Evolutionary conservation across 441 rosid genomes (phyloP), one percentile per base, ranked within the genome.

Genomic region (Isatis lusitanica): DNA sequence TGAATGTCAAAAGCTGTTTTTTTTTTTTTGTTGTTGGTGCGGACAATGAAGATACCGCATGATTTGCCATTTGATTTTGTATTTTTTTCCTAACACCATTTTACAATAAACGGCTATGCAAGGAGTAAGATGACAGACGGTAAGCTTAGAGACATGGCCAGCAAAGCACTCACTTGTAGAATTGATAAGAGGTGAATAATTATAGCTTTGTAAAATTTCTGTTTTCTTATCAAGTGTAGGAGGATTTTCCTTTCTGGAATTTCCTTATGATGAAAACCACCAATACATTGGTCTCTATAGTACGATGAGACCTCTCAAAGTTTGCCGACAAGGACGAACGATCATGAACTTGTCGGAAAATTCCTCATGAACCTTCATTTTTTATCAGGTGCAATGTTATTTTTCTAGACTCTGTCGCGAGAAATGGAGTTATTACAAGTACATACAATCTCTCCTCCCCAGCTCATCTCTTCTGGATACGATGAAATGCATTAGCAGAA

Each of bases 381-480:
- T n/a, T n/a, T n/a, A n/a, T n/a, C n/a, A n/a, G n/a, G n/a, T n/a
- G n/a, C n/a, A n/a, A n/a, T n/a, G n/a, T n/a, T n/a, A n/a, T n/a
- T n/a, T n/a, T n/a, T n/a, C 76, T 92, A 62, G 96, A 89, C 73
- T 83, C 89, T 26, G 85, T 92, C 83, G 98, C 97, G 6, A n/a
- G 90, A 95, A 62, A 65, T 95, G 59, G 99, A 92, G 85, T 82
- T 95, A 82, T 84, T 95, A 81, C 99, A 95, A 86, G 99, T 89
- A 82, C 57, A 15, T 62, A 46, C 66, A 47, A 21, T 65, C 47
- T 30, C 24, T 26, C 31, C 66, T 16, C 4, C 46, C 39, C 12
- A 33, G 2, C 15, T 46, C 53, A 24, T 43, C 51, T 66, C 21
- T 18, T 59, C 9, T 31, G 24, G 6, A 12, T 50, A 13, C 1